Evolutionary conservation across 768 basidiomycete genomes (phyloP).

Genomic region (Tulasnella sp.): DNA sequence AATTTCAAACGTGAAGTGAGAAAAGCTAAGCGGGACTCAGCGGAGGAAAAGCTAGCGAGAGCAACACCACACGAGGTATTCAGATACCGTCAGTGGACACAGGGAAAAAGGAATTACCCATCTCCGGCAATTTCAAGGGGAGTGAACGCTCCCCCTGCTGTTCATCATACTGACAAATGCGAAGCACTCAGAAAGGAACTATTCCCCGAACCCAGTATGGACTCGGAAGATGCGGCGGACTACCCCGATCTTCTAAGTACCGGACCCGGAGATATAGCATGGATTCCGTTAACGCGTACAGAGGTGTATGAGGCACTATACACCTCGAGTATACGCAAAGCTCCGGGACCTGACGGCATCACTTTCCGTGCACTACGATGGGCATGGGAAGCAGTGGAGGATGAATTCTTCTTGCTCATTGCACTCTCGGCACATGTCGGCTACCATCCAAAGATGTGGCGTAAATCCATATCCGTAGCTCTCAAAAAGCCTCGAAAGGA

Average conservation of each 20-base stretch:
- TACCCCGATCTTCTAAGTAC: no score
- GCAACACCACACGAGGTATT: not conserved
- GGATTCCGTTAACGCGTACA: no score
- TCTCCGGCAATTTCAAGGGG: not conserved
- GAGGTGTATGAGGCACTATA: no score
- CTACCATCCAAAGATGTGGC: conserved; percentile 14
- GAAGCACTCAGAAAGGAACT: no score
- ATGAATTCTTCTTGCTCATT: not conserved
- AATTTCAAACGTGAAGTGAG: not conserved
- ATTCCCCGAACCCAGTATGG: no score
- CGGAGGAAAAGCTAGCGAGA: not conserved
- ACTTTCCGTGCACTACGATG: not conserved
- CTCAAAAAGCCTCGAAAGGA: conserved; percentile 14
- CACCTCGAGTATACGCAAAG: no score
- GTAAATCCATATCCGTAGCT: conserved; percentile 1
- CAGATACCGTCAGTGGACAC: not conserved
- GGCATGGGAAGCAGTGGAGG: not conserved
- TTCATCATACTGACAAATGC: no score
- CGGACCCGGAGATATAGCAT: no score
- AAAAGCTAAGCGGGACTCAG: not conserved
- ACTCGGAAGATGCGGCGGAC: no score
- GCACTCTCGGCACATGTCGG: not conserved
- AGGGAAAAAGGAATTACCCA: not conserved
- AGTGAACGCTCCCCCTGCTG: not conserved
- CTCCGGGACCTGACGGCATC: conserved; percentile 12